These are phyloP conservation scores for Setomelanomma holmii DNA, from an alignment of 2,329 filamentous ascomycete genomes.

Conservation along the genomic window DNA sequence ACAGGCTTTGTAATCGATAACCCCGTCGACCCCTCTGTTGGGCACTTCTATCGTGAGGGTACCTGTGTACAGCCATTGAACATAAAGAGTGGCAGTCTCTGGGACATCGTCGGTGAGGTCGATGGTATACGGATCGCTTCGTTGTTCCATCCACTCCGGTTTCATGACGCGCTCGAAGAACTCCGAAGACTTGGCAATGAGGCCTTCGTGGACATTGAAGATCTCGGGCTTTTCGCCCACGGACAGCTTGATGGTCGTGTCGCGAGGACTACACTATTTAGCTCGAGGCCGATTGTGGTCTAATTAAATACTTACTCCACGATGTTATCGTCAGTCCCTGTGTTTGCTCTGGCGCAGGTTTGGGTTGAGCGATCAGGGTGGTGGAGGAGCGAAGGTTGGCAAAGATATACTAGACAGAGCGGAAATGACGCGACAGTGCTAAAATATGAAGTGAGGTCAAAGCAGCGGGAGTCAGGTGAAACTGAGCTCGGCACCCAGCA, in stretches of 20 bases:
- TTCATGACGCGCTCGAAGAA: constrained; percentile 11
- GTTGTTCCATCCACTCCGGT: constrained; percentile 2
- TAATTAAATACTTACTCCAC: background rate
- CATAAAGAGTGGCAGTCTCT: background rate
- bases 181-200: constrained; percentile 7
- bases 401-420: too few species aligned
- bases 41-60: background rate
- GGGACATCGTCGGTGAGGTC: constrained; percentile 1
- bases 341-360: background rate
- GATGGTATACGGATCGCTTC: constrained; percentile 1
- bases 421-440: too few species aligned
- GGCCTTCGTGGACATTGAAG: constrained; percentile 3
- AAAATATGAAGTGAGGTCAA: too few species aligned
- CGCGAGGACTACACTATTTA: background rate
- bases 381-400: too few species aligned
- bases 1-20: too few species aligned
- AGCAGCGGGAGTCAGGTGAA: too few species aligned
- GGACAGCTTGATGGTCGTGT: background rate
- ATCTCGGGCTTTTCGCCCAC: background rate
- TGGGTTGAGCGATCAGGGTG: background rate
- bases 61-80: constrained; percentile 7
- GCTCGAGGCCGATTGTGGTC: background rate
- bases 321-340: background rate
- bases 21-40: too few species aligned
- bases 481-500: background rate